Conservation (phyloP, 768 basidiomycete species). For the Xerocomellus amylosporus region DNA sequence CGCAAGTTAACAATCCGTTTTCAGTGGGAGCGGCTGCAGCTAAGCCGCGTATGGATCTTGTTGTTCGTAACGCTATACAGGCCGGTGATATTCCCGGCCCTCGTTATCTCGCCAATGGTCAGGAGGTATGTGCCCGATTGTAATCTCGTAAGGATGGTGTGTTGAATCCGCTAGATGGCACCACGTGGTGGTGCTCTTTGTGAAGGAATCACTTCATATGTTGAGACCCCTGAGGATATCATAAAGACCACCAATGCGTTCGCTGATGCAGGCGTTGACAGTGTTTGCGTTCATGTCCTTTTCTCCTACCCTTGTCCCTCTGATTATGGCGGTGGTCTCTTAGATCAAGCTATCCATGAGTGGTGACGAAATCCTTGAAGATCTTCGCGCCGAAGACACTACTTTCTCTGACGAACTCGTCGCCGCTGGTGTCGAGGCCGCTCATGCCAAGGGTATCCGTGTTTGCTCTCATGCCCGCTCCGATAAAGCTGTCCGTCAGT, state of each 20-base stretch:
- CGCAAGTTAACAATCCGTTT: not conserved
- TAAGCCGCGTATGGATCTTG: slow-evolving; percentile 32
- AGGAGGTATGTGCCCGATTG: slow-evolving; percentile 25
- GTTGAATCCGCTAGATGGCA: slow-evolving; percentile 24
- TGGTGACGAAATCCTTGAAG: slow-evolving; percentile 36
- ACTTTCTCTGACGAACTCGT: slow-evolving; percentile 36
- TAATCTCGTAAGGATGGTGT: too few relatives aligned
- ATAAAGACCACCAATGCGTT: slow-evolving; percentile 20
- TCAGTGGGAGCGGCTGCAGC: slow-evolving; percentile 37
- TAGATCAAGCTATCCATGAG: slow-evolving; percentile 38
- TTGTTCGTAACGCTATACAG: slow-evolving; percentile 35
- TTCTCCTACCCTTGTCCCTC: not conserved
- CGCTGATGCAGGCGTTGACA: slow-evolving; percentile 25
- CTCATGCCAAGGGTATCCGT: slow-evolving; percentile 35
- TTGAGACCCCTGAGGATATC: slow-evolving; percentile 32
- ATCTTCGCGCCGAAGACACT: slow-evolving; percentile 34
- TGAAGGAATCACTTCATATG: slow-evolving; percentile 34
- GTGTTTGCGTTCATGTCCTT: slow-evolving; percentile 8
- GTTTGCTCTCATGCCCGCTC: slow-evolving; percentile 39
- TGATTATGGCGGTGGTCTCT: not conserved
- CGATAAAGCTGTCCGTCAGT: slow-evolving; percentile 33
- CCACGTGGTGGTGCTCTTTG: slow-evolving; percentile 31
- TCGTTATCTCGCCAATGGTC: slow-evolving; percentile 35
- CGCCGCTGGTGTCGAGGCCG: slow-evolving; percentile 34
- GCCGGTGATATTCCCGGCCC: slow-evolving; percentile 35